Base-by-base conservation (phyloP, 805 yeast species). In the Sugiyamaella mastotermitis region DNA sequence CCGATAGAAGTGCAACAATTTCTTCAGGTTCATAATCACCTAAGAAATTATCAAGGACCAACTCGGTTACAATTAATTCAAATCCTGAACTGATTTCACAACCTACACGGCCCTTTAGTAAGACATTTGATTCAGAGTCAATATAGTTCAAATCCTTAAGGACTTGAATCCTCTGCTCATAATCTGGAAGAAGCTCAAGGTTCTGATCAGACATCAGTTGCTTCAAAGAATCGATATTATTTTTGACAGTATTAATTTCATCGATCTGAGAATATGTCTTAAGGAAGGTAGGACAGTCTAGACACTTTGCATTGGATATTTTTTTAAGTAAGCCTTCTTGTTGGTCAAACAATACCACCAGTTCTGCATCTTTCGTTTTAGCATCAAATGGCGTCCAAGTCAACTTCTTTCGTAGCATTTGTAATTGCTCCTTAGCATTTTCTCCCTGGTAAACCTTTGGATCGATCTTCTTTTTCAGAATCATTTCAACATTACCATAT, bases 11-110 rank as follows among this genome's bases (percentile, higher is more conserved):
- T 0, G 97, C 97, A n/a, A 88, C 97, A 45, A 92, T 87, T 60
- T 92, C 98, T 54, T 87, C 96, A 0, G 97, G 87, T 46, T 88
- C 94, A 56, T 83, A 88, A 41, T 86, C 94, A 21, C 90, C 95
- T 45, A 92, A 65, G 65, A 90, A 87, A 61, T 92, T 92, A 53
- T 90, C 95, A 50, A 92, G 68, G 13, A 92, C 76, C 38, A 92
- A 68, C 59, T 92, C 98, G 0, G 98, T 90, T 8, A 92, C 58
- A 2, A 83, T 80, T 40, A 88, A 68, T 60, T 92, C 98, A 76
- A 88, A 86, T 0, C 97, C 97, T 18, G 86, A 48, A 32, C 59
- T 47, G 42, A 62, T 55, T 52, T 92, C 98, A 64, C 95, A 92
- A 0, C 94, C 95, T 33, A 85, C 94, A 45, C 97, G 69, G 23